Evolutionary conservation across 345 rosid genomes (phyloP), one percentile per base, ranked within the genome.

Genomic region (Pistacia integerrima): DNA sequence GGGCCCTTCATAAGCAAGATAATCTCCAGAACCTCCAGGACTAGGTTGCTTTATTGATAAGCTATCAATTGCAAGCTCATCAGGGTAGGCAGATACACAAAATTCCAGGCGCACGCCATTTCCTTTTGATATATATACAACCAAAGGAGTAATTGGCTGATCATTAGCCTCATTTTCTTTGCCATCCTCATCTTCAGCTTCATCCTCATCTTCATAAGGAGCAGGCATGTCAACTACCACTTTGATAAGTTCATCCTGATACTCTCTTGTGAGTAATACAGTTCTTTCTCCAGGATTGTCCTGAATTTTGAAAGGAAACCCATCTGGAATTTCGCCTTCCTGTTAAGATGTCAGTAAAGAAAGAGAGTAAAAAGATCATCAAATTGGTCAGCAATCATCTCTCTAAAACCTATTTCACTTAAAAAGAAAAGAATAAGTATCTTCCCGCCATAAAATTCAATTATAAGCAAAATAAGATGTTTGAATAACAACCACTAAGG

Each of bases 1-100:
- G 35, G 97, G 97, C 35, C 94, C 93, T 77, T 86, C 89, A 58
- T 90, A 91, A 11, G 90, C 82, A 79, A 91, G 90, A 28, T 79
- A 81, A 61, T 82, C 92, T 56, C 82, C 79, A 63, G 86, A 75
- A 64, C 4, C 28, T 11, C 77, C 81, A 4, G 25, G 25, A 25
- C 25, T 25, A 25, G 83, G 76, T 14, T 72, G 79, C 68, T 77
- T 86, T 51, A 90, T 64, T 0, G 88, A 87, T 72, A 91, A 76
- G 84, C 80, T 86, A 80, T 91, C 88, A 56, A 90, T 88, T 11
- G 84, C 61, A 68, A 91, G 75, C 83, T 90, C 85, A 69, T 90
- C 88, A 0, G 85, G 73, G 62, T 44, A 87, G 58, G 91, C 92
- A 33, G 89, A 83, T 63, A 84, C 75, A 18, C 87, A 88, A 78